Base-by-base conservation (phyloP, 2,329 filamentous ascomycete genomes). In the Lachnellula subtilissima region DNA sequence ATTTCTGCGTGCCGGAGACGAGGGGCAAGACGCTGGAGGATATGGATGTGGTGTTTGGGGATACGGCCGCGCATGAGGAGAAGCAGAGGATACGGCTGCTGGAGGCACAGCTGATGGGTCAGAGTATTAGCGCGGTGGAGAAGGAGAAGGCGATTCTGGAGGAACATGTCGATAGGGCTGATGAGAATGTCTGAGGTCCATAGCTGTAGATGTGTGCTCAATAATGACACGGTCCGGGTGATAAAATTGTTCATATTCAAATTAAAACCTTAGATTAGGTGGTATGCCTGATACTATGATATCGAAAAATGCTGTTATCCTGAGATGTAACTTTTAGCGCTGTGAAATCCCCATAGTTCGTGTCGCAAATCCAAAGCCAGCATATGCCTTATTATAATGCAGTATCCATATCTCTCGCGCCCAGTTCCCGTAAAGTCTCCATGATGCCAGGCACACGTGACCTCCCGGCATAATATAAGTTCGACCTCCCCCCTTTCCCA, bases 1-100 rank as follows among this genome's bases (percentile, higher is more conserved):
- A 70, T 58, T 76, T 82, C 60, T 76, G 80, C 49, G 77, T 85
- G 0, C 82, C 82, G 0, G 83, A 86, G 65, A 86, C 83, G 0
- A 76, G 74, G 48, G 80, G 80, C 17, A 73, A 70, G 36, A 81
- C 74, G 0, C 71, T 84, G 0, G 81, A 83, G 64, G 77, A 83
- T 52, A 83, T 84, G 79, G 80, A 82, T 58, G 61, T 64, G 1
- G 69, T 76, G 0, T 78, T 76, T 64, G 73, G 73, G 1, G 73
- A 75, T 47, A 69, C 67, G 6, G 69, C 66, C 0, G 72, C 70
- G 2, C 64, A 71, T 17, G 69, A 72, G 57, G 72, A 74, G 61
- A 72, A 68, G 56, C 45, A 60, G 50, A 58, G 61, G 32, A 59
- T 65, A 32, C 50, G 56, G 37, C 40, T 50, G 36, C 62, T 65